Conservation (phyloP, 2,329 filamentous ascomycete species). For the Thermomyces lanuginosus region DNA sequence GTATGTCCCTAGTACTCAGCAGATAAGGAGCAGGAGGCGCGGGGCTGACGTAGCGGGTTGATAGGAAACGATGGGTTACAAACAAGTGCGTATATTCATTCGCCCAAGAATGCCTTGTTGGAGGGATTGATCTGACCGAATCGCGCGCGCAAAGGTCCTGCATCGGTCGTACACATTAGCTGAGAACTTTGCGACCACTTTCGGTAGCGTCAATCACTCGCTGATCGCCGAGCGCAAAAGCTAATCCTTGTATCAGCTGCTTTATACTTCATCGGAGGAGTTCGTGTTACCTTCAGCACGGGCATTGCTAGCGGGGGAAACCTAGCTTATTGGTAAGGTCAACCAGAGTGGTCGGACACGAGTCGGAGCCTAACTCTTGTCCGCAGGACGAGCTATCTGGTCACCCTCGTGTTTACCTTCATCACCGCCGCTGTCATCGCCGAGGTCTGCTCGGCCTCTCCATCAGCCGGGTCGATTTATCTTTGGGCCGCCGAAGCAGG, state of each 20-base stretch:
- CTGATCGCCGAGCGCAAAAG: not conserved
- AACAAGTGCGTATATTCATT: conserved; percentile 28
- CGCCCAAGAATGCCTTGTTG: no score
- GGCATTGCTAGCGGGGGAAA: conserved; percentile 46
- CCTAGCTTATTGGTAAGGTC: conserved; percentile 40
- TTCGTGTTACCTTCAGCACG: conserved; percentile 45
- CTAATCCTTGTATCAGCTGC: conserved; percentile 30
- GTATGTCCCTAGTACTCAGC: conserved; percentile 1
- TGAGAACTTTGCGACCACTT: conserved; percentile 44
- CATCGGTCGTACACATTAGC: conserved; percentile 41
- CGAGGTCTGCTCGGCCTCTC: conserved; percentile 44
- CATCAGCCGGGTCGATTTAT: conserved; percentile 44
- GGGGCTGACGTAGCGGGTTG: conserved; percentile 1
- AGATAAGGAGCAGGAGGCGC: not conserved
- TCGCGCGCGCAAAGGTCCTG: conserved; percentile 29
- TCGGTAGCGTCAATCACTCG: conserved; percentile 26
- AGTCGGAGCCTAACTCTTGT: conserved; percentile 2
- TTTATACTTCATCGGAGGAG: conserved; percentile 44
- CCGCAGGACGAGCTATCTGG: conserved; percentile 41
- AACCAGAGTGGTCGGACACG: not conserved
- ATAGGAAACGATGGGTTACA: conserved; percentile 37
- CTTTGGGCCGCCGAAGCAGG: conserved; percentile 46
- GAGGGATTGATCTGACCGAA: conserved; percentile 6
- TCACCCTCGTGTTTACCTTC: conserved; percentile 44
- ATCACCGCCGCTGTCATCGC: conserved; percentile 45